Percentiles rank a stretch among this genome's conserved stretches.
Evolutionary conservation across 139 green algal genomes (phyloP).

Genomic region (Chlorella sp.): DNA sequence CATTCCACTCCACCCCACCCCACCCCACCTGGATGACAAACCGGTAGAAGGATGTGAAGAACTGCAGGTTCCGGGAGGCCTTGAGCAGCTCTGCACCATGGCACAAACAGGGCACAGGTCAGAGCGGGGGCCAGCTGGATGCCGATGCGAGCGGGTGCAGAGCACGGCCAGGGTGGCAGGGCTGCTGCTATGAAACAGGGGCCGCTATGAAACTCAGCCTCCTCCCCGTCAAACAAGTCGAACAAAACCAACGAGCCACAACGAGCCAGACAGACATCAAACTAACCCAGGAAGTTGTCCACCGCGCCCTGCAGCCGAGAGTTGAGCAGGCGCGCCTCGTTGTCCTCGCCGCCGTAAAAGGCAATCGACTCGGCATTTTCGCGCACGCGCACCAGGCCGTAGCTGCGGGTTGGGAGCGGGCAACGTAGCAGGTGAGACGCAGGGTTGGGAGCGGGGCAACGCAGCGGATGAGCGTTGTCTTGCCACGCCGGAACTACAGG

Average conservation of each 20-base stretch:
- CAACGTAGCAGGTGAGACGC: no score
- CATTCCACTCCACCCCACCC: no score
- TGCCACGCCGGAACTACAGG: no score
- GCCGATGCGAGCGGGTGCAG: no score
- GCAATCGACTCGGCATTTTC: slow-evolving; percentile 97
- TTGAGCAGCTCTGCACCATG: slow-evolving; percentile 73
- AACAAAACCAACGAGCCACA: not conserved
- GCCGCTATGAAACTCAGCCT: not conserved
- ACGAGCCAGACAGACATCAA: not conserved
- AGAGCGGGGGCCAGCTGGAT: no score
- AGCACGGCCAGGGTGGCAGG: no score
- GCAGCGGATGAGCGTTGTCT: no score
- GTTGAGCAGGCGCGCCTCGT: slow-evolving; percentile 60
- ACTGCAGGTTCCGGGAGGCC: slow-evolving; percentile 91
- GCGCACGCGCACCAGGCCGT: slow-evolving; percentile 89
- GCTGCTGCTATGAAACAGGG: not conserved
- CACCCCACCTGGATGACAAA: slow-evolving; percentile 60
- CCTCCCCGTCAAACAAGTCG: not conserved
- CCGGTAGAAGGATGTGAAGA: slow-evolving; percentile 98
- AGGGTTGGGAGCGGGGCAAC: not conserved
- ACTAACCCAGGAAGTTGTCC: slow-evolving; percentile 70
- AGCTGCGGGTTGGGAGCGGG: slow-evolving; percentile 50
- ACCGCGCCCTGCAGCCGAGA: slow-evolving; percentile 75
- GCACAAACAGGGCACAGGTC: slow-evolving; percentile 39
- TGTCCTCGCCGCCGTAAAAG: slow-evolving; percentile 90